Percentiles rank a stretch among this genome's conserved stretches.
These are phyloP conservation scores for Azolla pinnata DNA, from an alignment of 75 land plant genomes.

Conservation along the genomic window DNA sequence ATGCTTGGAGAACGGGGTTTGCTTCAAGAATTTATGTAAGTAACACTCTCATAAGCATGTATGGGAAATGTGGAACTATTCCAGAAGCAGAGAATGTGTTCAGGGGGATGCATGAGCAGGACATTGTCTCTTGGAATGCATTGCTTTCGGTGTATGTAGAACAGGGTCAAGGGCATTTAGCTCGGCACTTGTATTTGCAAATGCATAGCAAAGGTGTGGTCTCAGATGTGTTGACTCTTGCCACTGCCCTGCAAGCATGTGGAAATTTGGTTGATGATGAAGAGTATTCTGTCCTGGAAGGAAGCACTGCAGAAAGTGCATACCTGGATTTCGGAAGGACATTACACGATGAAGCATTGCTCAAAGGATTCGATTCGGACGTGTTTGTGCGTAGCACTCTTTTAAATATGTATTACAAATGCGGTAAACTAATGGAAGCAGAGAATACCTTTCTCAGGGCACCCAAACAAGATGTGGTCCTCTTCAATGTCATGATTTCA, in stretches of 20 bases:
- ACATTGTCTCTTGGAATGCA: slow-evolving; percentile 13
- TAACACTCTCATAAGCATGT: slow-evolving; percentile 8
- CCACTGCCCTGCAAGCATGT: neutral
- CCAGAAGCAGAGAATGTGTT: slow-evolving; percentile 11
- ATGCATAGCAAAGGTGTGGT: slow-evolving; percentile 2
- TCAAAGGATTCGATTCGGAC: slow-evolving; percentile 17
- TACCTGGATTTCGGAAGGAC: neutral
- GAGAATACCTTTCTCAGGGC: neutral
- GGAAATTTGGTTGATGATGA: neutral
- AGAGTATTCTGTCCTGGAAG: neutral
- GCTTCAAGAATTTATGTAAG: neutral
- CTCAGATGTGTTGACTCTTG: neutral
- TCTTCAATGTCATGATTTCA: neutral
- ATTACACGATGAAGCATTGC: neutral
- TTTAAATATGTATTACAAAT: slow-evolving; percentile 26
- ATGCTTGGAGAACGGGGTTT: neutral
- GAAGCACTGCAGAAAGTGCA: neutral
- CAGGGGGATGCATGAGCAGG: slow-evolving; percentile 3
- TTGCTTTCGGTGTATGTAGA: slow-evolving; percentile 5
- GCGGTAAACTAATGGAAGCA: slow-evolving; percentile 8
- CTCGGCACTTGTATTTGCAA: neutral
- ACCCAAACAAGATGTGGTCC: neutral
- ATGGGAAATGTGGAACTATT: slow-evolving; percentile 12
- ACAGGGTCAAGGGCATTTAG: neutral
- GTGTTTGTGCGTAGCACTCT: slow-evolving; percentile 22